Evolutionary conservation across 139 green algal species (phyloP).

Genomic region (Chlamydomonas schloesseri): DNA sequence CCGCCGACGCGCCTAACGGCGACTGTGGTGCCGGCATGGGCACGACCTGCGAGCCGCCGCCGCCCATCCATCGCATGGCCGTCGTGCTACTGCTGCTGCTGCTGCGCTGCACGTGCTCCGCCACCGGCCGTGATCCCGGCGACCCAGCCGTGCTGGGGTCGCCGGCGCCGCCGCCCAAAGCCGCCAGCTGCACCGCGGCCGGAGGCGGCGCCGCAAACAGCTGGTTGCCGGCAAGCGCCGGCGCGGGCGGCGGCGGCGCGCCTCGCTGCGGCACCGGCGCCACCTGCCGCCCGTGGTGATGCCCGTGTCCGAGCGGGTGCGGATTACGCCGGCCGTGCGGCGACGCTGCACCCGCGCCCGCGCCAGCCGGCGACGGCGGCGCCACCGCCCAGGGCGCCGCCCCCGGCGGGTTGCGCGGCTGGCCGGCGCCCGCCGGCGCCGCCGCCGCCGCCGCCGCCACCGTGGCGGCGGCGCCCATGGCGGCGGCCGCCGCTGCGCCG

Average conservation of each 20-base stretch:
- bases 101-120: conserved; percentile 10
- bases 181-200: not conserved
- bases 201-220: not conserved
- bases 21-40: not conserved
- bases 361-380: too few relatives aligned
- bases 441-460: not conserved
- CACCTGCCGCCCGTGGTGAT: too few relatives aligned
- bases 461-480: not conserved
- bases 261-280: too few relatives aligned
- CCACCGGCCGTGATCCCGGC: not conserved
- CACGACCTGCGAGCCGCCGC: not conserved
- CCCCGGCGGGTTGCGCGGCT: too few relatives aligned
- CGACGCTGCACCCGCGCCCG: too few relatives aligned
- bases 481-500: not conserved
- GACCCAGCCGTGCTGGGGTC: not conserved
- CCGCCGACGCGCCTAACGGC: not conserved
- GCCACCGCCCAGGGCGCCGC: too few relatives aligned
- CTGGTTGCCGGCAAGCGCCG: not conserved
- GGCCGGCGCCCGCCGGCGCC: not conserved
- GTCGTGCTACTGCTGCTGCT: not conserved
- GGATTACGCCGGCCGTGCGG: too few relatives aligned
- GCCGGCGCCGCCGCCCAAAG: not conserved
- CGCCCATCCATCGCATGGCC: not conserved
- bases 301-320: too few relatives aligned
- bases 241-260: too few relatives aligned